Evolutionary conservation across 768 basidiomycete genomes (phyloP).

Genomic region (Tylopilus vinaceipallidus): DNA sequence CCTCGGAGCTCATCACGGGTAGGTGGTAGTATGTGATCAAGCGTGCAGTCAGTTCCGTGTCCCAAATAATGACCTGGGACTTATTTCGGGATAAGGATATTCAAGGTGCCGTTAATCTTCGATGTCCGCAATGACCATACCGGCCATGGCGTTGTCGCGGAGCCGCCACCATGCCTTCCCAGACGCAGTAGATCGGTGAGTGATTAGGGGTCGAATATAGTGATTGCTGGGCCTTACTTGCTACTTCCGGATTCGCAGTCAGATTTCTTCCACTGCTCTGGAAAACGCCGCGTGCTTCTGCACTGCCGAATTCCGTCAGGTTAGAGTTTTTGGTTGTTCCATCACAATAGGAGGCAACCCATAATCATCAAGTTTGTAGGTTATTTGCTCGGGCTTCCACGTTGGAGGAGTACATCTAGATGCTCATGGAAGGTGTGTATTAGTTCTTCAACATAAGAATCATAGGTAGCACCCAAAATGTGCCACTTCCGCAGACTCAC

Average conservation of each 20-base stretch:
- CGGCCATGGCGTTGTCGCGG: conserved; percentile 23
- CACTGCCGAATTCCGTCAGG: conserved; percentile 6
- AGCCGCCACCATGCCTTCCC: conserved; percentile 29
- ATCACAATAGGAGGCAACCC: conserved; percentile 4
- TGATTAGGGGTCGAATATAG: conserved; percentile 26
- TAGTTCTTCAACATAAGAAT: conserved; percentile 8
- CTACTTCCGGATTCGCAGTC: conserved; percentile 30
- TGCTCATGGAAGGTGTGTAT: background rate
- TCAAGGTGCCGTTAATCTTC: conserved; percentile 19
- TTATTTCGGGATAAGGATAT: conserved; percentile 11
- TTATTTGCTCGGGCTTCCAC: background rate
- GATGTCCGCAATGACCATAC: conserved; percentile 22
- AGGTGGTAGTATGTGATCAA: conserved; percentile 3
- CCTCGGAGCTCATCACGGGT: conserved; percentile 1
- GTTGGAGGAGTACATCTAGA: background rate
- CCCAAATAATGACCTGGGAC: background rate
- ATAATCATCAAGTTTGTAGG: background rate
- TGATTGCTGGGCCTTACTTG: conserved; percentile 21
- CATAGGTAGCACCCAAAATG: background rate
- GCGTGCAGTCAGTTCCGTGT: background rate
- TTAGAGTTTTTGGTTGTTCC: background rate
- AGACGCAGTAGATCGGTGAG: conserved; percentile 26
- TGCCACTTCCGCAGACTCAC: conserved; percentile 3
- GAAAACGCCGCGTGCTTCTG: conserved; percentile 25
- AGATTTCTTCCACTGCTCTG: conserved; percentile 18